These are phyloP conservation scores for Chloropicon primus DNA, from an alignment of 139 green algal species.

Conservation along the genomic window DNA sequence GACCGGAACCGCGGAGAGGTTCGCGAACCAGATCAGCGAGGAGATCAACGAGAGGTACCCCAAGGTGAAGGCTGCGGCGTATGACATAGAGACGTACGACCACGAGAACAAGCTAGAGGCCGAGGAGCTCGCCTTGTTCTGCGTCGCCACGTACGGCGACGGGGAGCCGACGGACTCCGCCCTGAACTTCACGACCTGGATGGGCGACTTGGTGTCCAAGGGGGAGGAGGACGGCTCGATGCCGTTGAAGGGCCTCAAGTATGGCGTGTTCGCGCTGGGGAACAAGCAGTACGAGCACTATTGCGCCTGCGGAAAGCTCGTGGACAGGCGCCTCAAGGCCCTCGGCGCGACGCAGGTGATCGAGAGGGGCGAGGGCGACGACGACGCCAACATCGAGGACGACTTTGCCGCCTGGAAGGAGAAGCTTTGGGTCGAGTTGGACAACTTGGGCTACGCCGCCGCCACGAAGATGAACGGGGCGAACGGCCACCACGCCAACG, in stretches of 20 bases:
- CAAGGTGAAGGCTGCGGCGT: conserved; percentile 13
- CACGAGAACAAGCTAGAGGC: conserved; percentile 27
- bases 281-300: conserved; percentile 99
- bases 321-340: conserved; percentile 53
- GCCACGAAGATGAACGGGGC: neutral
- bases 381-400: conserved; percentile 83
- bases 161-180: conserved; percentile 90
- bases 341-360: conserved; percentile 54
- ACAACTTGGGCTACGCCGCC: neutral
- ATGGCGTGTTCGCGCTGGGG: conserved; percentile 85
- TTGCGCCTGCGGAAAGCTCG: conserved; percentile 63
- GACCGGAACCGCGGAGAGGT: conserved; percentile 82
- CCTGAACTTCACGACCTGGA: conserved; percentile 69
- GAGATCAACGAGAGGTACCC: conserved; percentile 36
- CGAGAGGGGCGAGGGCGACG: conserved; percentile 66
- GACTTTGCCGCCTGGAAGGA: conserved; percentile 83
- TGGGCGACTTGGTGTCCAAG: conserved; percentile 36
- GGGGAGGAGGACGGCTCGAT: conserved; percentile 20
- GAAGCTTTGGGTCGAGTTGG: conserved; percentile 12
- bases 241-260: conserved; percentile 39
- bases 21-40: conserved; percentile 62
- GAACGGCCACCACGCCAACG: neutral
- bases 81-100: conserved; percentile 27
- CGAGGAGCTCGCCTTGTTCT: conserved; percentile 48
- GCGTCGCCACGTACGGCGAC: conserved; percentile 76